Evolutionary conservation across 2,329 filamentous ascomycete species (phyloP).

Genomic region (Ascochyta rabiei): DNA sequence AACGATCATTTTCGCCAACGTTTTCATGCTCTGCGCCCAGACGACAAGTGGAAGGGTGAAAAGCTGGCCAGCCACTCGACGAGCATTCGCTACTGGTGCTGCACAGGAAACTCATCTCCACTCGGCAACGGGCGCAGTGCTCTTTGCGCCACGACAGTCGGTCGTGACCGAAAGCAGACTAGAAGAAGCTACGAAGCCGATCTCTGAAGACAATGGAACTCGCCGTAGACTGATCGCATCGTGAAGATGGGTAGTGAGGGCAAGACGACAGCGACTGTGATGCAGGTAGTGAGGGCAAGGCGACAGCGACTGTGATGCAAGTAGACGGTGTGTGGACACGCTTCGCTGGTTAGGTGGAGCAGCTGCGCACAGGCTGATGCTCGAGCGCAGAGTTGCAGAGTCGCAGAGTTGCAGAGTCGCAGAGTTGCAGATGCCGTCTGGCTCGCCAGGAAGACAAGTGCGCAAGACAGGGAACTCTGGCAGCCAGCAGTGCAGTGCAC

Average conservation of each 20-base stretch:
- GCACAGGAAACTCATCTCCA: slow-evolving; percentile 34
- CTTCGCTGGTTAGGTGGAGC: slow-evolving; percentile 10
- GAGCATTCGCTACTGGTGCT: slow-evolving; percentile 21
- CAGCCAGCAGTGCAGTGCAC: too few species aligned
- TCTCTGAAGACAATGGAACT: slow-evolving; percentile 23
- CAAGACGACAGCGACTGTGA: too few species aligned
- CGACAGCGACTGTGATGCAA: not conserved
- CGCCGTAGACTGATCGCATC: slow-evolving; percentile 22
- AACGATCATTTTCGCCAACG: slow-evolving; percentile 2
- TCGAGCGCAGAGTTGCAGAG: not conserved
- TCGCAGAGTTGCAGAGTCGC: too few species aligned
- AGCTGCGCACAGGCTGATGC: not conserved
- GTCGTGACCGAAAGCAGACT: slow-evolving; percentile 17
- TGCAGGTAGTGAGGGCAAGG: too few species aligned
- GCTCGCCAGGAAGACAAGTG: slow-evolving; percentile 6
- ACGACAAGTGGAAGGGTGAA: slow-evolving; percentile 24
- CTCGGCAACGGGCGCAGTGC: slow-evolving; percentile 35
- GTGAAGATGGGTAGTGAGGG: too few species aligned
- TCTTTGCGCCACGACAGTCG: slow-evolving; percentile 21
- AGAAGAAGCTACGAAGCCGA: slow-evolving; percentile 23
- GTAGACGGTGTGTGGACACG: not conserved
- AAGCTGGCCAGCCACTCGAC: slow-evolving; percentile 21
- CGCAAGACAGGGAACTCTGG: slow-evolving; percentile 4
- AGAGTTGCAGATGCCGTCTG: not conserved
- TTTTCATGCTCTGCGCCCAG: not conserved